Evolutionary conservation across 2,329 filamentous ascomycete species (phyloP).

Genomic region (Stachybotrys chartarum): DNA sequence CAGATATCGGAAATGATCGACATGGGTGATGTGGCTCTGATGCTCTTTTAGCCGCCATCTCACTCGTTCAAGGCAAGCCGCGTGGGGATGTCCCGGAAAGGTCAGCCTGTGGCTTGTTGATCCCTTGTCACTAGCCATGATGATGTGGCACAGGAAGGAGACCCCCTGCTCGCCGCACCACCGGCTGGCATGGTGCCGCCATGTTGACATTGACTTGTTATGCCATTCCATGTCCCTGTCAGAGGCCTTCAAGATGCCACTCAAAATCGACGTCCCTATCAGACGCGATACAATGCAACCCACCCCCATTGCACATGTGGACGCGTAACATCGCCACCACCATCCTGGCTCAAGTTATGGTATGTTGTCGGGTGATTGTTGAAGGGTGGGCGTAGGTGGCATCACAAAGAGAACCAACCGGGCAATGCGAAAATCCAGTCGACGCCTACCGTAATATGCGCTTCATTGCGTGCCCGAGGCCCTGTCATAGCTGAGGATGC

Average conservation of each 20-base stretch:
- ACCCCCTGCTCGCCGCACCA: neutral
- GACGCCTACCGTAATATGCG: too few relatives aligned
- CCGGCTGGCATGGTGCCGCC: neutral
- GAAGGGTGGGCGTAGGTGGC: too few relatives aligned
- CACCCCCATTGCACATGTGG: neutral
- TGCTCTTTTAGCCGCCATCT: neutral
- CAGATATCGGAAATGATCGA: slow-evolving; percentile 13
- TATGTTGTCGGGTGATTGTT: neutral
- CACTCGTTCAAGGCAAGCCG: neutral
- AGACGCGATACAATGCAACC: neutral
- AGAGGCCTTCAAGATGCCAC: too few relatives aligned
- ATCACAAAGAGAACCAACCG: too few relatives aligned
- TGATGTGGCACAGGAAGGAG: neutral
- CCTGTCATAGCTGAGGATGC: too few relatives aligned
- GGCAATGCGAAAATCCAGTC: too few relatives aligned
- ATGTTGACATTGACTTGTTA: neutral
- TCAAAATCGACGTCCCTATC: too few relatives aligned
- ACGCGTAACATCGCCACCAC: neutral
- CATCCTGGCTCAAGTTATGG: neutral
- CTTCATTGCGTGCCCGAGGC: too few relatives aligned
- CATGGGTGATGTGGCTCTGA: slow-evolving; percentile 1
- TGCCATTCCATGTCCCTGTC: too few relatives aligned
- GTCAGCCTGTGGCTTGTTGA: neutral
- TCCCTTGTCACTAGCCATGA: neutral
- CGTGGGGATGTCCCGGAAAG: neutral